Evolutionary conservation across 2,329 filamentous ascomycete species (phyloP).

Genomic region (Gremmenia infestans): DNA sequence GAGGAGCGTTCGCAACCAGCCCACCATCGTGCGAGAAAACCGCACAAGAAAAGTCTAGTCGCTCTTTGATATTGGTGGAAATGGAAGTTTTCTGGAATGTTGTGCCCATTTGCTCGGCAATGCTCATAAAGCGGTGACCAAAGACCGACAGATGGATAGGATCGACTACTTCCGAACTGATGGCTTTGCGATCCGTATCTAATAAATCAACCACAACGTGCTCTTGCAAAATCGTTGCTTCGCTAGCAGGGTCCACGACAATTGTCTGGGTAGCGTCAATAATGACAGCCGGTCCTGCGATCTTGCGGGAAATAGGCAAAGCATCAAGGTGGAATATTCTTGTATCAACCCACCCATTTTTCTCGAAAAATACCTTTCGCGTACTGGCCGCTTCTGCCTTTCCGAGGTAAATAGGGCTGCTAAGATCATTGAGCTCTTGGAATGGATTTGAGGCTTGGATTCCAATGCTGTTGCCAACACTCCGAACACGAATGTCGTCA

Average conservation of each 20-base stretch:
- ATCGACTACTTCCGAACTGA: constrained; percentile 48
- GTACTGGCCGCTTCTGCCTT: background rate
- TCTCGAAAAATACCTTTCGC: background rate
- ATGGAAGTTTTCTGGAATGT: constrained; percentile 73
- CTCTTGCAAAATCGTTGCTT: constrained; percentile 61
- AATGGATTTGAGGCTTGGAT: background rate
- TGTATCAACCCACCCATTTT: background rate
- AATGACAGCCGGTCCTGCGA: constrained; percentile 77
- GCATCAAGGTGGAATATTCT: background rate
- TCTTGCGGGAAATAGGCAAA: constrained; percentile 34
- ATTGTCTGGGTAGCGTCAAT: constrained; percentile 87
- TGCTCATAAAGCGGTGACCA: constrained; percentile 75
- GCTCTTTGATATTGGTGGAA: constrained; percentile 70
- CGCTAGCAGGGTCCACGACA: constrained; percentile 72
- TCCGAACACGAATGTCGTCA: constrained; percentile 79
- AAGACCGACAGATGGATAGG: constrained; percentile 74
- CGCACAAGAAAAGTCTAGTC: constrained; percentile 75
- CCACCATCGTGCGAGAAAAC: constrained; percentile 68
- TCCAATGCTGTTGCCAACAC: constrained; percentile 52
- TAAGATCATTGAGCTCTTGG: background rate
- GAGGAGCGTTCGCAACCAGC: constrained; percentile 73
- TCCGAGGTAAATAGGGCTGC: background rate
- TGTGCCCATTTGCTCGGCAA: constrained; percentile 77
- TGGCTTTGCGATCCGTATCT: background rate
- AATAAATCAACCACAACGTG: constrained; percentile 73